Percentiles rank a stretch among this genome's conserved stretches.
Evolutionary conservation across 331 rosid genomes (phyloP).

Genomic region (Cydonia oblonga): DNA sequence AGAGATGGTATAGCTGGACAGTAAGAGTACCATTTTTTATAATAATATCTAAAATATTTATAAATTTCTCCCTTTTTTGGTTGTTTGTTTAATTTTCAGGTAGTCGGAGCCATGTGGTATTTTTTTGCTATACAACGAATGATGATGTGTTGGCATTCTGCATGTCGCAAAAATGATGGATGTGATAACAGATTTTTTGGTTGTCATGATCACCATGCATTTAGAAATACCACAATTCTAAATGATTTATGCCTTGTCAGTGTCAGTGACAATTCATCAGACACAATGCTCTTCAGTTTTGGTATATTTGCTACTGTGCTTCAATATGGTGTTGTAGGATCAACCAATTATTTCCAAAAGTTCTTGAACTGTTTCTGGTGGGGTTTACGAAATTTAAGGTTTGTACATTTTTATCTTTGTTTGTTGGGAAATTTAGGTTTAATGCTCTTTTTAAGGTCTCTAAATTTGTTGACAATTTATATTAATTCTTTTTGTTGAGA

Average conservation of each 20-base stretch:
- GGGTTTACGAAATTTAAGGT: conserved; percentile 1
- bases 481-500: too few species aligned
- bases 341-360: not conserved
- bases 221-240: not conserved
- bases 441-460: too few species aligned
- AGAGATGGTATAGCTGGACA: too few species aligned
- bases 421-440: too few species aligned
- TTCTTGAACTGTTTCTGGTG: not conserved
- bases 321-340: not conserved
- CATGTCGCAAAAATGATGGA: not conserved
- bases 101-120: conserved; percentile 29
- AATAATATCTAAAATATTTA: too few species aligned
- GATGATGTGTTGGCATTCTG: conserved; percentile 14
- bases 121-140: conserved; percentile 15
- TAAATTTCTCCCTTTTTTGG: too few species aligned
- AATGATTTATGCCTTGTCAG: not conserved
- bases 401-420: too few species aligned
- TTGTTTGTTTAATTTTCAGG: not conserved
- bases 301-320: conserved; percentile 1
- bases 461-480: too few species aligned
- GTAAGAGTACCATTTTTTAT: too few species aligned
- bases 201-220: not conserved
- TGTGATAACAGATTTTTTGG: not conserved
- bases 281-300: not conserved
- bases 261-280: not conserved